Percentiles rank a stretch among this genome's conserved stretches.
Conservation (phyloP, 148 eudicot species). For the Selenicereus undatus region DNA sequence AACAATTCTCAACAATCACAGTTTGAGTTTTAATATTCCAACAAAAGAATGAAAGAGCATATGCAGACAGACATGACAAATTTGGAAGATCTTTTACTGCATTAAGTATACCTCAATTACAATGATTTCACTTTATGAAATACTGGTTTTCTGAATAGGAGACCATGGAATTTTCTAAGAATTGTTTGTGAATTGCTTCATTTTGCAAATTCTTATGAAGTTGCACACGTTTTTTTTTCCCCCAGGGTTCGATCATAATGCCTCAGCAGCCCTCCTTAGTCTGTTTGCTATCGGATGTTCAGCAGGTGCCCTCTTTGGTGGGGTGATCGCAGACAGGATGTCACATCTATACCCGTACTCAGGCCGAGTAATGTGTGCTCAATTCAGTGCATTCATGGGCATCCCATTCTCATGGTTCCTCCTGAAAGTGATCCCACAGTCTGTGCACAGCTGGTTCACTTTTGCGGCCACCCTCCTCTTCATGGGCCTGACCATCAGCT, state of each 20-base stretch:
- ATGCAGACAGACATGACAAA: background rate
- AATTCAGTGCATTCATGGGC: conserved; percentile 90
- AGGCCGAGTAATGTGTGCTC: conserved; percentile 90
- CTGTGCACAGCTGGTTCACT: conserved; percentile 46
- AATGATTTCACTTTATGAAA: background rate
- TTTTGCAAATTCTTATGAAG: background rate
- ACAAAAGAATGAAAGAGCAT: background rate
- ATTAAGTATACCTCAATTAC: background rate
- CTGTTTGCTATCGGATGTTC: conserved; percentile 76
- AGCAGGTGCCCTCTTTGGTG: conserved; percentile 74
- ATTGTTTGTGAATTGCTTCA: background rate
- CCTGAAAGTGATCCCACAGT: conserved; percentile 62
- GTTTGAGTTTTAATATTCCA: too few species aligned
- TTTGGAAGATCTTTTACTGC: background rate
- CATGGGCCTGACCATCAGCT: conserved; percentile 90
- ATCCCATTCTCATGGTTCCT: conserved; percentile 86
- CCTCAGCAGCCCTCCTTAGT: conserved; percentile 70
- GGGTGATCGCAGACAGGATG: conserved; percentile 67
- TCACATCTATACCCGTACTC: conserved; percentile 57
- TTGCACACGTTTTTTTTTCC: background rate
- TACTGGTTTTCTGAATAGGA: background rate
- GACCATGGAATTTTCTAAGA: background rate
- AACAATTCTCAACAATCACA: background rate
- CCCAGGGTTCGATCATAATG: conserved; percentile 79
- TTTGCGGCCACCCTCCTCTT: conserved; percentile 62